Evolutionary conservation across 371 early-diverging fungal species (phyloP).

Genomic region (Chytridiales sp.): DNA sequence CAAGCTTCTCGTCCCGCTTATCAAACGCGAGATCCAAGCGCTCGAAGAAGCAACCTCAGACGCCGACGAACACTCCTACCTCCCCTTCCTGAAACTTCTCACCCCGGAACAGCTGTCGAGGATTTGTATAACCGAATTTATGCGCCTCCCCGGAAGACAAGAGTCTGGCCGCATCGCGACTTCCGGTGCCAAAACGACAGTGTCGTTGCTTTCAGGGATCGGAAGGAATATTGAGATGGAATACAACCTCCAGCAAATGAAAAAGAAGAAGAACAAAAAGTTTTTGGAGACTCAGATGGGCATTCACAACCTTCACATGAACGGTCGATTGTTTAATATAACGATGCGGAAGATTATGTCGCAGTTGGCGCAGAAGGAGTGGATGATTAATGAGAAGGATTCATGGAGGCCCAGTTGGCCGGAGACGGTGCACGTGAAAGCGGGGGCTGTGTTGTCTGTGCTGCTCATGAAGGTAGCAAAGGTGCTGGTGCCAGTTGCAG

Average conservation of each 20-base stretch:
- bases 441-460: conserved; percentile 55
- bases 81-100: conserved; percentile 72
- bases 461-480: conserved; percentile 74
- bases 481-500: conserved; percentile 54
- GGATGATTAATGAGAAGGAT: conserved; percentile 21
- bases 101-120: conserved; percentile 75
- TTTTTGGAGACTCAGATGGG: conserved; percentile 41
- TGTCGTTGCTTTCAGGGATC: conserved; percentile 61
- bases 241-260: conserved; percentile 75
- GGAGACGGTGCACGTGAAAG: conserved; percentile 36
- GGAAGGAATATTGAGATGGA: conserved; percentile 84
- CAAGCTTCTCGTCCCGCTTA: conserved; percentile 61
- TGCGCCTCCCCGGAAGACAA: conserved; percentile 55
- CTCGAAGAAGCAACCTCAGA: conserved; percentile 29
- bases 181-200: conserved; percentile 7
- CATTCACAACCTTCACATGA: conserved; percentile 41
- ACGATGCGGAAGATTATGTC: conserved; percentile 70
- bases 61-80: conserved; percentile 44
- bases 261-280: conserved; percentile 59
- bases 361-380: conserved; percentile 51
- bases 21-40: conserved; percentile 61
- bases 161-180: too few relatives aligned
- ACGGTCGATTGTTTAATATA: conserved; percentile 67
- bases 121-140: conserved; percentile 80
- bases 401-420: conserved; percentile 61